Evolutionary conservation across 176 grass and related monocot genomes (phyloP).

Genomic region (Aegilops speltoides): DNA sequence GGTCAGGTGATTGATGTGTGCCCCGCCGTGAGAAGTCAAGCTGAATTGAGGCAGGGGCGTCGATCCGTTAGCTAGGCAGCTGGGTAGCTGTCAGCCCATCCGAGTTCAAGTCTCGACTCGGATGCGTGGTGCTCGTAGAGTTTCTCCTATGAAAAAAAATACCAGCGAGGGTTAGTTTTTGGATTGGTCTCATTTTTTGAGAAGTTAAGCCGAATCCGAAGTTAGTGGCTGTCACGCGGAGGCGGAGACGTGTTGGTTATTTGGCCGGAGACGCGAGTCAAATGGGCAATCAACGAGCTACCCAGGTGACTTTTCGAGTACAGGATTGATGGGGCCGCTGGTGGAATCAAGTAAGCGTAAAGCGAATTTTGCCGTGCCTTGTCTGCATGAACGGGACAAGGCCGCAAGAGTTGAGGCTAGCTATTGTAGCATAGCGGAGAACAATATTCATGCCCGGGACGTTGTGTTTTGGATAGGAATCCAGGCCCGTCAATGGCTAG

Average conservation of each 20-base stretch:
- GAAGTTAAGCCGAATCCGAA: neutral
- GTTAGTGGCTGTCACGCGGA: constrained; percentile 27
- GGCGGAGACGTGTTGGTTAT: neutral
- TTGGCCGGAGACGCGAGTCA: constrained; percentile 12
- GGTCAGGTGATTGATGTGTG: neutral
- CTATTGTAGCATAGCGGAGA: neutral
- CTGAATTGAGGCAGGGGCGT: no score
- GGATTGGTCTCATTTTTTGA: no score
- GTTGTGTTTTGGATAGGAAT: neutral
- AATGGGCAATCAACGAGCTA: neutral
- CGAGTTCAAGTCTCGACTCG: no score
- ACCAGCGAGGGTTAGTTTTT: no score
- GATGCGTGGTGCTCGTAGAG: no score
- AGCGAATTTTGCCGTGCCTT: constrained; percentile 19
- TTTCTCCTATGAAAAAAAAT: no score
- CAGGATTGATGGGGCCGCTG: neutral
- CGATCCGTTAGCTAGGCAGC: no score
- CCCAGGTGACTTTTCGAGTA: neutral
- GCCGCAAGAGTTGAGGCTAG: neutral
- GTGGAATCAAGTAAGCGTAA: constrained; percentile 31
- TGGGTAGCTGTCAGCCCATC: no score
- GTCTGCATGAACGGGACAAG: neutral
- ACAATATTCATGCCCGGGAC: neutral
- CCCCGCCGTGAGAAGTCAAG: no score
- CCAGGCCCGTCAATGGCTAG: neutral